Percentiles rank a stretch among this genome's conserved stretches.
These are phyloP conservation scores for Cladophialophora psammophila DNA, from an alignment of 2,329 filamentous ascomycete genomes.

Conservation along the genomic window DNA sequence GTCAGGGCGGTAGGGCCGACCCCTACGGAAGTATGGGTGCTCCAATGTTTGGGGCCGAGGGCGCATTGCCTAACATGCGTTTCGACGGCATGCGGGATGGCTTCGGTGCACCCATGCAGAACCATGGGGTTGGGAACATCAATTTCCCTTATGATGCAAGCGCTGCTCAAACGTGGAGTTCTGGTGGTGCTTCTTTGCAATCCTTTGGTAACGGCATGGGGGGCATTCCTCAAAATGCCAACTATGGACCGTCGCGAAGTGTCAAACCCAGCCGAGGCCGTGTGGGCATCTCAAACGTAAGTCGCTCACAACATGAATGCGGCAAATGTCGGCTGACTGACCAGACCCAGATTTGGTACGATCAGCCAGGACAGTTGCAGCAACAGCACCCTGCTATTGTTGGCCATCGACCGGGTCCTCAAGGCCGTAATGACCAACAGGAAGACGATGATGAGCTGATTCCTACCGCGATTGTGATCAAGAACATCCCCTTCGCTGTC, in stretches of 20 bases:
- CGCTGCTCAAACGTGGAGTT: conserved; percentile 80
- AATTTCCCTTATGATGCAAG: conserved; percentile 73
- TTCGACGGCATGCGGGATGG: conserved; percentile 65
- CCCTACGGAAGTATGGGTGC: conserved; percentile 70
- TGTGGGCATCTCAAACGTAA: conserved; percentile 75
- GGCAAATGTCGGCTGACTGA: conserved; percentile 23
- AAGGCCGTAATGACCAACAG: conserved; percentile 52
- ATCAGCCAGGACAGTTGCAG: conserved; percentile 53
- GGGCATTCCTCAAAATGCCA: conserved; percentile 46
- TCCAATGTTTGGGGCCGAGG: conserved; percentile 74
- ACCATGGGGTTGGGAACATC: conserved; percentile 61
- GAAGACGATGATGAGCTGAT: conserved; percentile 81
- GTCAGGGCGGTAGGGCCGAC: conserved; percentile 71
- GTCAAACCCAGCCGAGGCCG: conserved; percentile 65
- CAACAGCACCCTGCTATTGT: conserved; percentile 55
- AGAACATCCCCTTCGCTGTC: conserved; percentile 98
- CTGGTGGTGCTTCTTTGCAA: conserved; percentile 72
- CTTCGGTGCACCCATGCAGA: conserved; percentile 47
- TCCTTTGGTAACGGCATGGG: conserved; percentile 59
- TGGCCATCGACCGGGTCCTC: conserved; percentile 50
- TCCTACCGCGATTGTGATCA: conserved; percentile 97
- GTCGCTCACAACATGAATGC: conserved; percentile 47
- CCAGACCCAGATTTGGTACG: conserved; percentile 66
- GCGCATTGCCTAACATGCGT: conserved; percentile 59
- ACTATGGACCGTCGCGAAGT: conserved; percentile 58